These are phyloP conservation scores for Metschnikowia anglica DNA, from an alignment of 805 yeast species.

Conservation along the genomic window DNA sequence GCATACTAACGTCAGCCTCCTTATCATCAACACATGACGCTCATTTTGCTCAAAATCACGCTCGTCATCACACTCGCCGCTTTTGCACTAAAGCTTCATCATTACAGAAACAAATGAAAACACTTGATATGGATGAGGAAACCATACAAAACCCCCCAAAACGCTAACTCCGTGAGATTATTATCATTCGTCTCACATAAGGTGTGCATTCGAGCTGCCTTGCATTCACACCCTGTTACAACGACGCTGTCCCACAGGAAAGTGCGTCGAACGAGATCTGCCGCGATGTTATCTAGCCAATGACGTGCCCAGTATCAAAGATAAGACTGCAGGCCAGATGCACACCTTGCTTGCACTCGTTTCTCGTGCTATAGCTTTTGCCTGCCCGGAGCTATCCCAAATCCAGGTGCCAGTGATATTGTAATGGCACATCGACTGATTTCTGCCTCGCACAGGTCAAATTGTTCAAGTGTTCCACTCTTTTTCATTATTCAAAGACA, in stretches of 20 bases:
- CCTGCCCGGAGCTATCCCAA: conserved; percentile 1
- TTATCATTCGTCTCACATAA: background rate
- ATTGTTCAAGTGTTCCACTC: background rate
- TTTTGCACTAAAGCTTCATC: no score
- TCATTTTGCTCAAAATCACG: no score
- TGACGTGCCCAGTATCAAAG: background rate
- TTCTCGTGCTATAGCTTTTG: background rate
- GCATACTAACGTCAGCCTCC: no score
- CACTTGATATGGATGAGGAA: no score
- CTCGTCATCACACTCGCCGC: no score
- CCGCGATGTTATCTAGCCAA: conserved; percentile 10
- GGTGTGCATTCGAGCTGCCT: background rate
- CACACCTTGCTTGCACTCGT: conserved; percentile 4
- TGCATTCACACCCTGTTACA: background rate
- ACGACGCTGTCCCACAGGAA: background rate
- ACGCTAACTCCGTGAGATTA: no score
- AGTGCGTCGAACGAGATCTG: background rate
- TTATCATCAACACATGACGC: no score
- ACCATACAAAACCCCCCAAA: no score
- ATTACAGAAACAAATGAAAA: no score
- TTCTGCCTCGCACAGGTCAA: conserved; percentile 1
- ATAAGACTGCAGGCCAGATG: conserved; percentile 6
- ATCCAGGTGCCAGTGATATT: background rate
- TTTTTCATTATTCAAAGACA: background rate
- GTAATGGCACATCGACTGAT: background rate